Base-by-base conservation (phyloP, 352 stramenopile species). In the Phytophthora kernoviae region DNA sequence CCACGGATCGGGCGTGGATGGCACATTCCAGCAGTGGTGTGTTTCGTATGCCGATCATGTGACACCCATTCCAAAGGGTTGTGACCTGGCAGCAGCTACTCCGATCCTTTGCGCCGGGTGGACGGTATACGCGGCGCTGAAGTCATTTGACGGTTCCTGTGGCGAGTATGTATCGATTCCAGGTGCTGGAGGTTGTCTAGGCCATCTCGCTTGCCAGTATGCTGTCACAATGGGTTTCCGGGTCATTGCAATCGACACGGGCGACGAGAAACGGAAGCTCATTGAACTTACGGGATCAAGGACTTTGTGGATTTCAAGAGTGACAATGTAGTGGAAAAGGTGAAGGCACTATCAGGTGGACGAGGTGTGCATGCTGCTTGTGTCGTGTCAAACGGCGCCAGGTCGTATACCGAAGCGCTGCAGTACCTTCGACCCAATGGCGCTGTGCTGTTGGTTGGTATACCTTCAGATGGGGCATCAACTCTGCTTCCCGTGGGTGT, bases 171-270 rank as follows among this genome's bases (percentile, higher is more conserved):
- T 95, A 3, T 79, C 54, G 37, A 73, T 96, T 41, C 68, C 71
- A 5, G 87, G 87, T 15, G 62, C 62, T 30, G 67, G 88, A 44
- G 87, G 87, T 46, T 85, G 87, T 46, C 67, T 96, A 1, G 85
- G 85, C 33, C 85, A 95, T 60, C 71, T 94, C 53, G 84, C 62
- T 14, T 65, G 87, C 46, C 90, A 94, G 70, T 82, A 88, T 54
- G 86, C 79, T n/a, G 58, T 70, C 4, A 79, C 71, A 11, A 79
- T 94, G 58, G 77, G 79, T 18, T 64, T 62, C 40, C 58, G 79
- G 11, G 72, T 90, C 0, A 78, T 80, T 17, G 81, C 84, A 0
- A 65, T 95, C 26, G 81, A 77, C 54, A 59, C 69, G 22, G 65
- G 58, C 26, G 56, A 57, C 0, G 49, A 36, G 2, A 95, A 93